phyloP scores from a whole-genome alignment of 108 stramenopile species.

The Cyclotella sp. region DNA sequence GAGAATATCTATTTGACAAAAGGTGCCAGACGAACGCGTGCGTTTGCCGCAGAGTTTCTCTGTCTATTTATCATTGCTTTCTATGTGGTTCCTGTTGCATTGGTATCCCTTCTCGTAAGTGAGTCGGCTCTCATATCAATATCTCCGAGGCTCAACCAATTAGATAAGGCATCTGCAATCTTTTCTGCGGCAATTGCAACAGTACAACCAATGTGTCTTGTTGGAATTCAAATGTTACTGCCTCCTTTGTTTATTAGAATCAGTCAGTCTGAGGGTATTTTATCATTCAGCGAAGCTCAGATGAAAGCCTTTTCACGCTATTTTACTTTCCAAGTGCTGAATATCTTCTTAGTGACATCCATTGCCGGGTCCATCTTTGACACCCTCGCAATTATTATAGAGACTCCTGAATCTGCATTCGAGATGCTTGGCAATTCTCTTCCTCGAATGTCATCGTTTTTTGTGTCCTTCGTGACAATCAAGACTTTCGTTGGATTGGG shows the following conservation, averaged over 20 bases:
- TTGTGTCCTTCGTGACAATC: slow-evolving; percentile 88
- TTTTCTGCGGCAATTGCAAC: slow-evolving; percentile 82
- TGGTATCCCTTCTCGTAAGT: slow-evolving; percentile 87
- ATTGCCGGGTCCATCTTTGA: slow-evolving; percentile 92
- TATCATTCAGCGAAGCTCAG: slow-evolving; percentile 85
- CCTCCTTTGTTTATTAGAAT: slow-evolving; percentile 87
- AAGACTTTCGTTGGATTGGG: slow-evolving; percentile 92
- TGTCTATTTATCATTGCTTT: slow-evolving; percentile 82
- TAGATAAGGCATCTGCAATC: slow-evolving; percentile 79
- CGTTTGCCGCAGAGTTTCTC: slow-evolving; percentile 77
- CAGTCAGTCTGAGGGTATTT: slow-evolving; percentile 76
- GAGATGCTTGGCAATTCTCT: slow-evolving; percentile 88
- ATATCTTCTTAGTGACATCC: slow-evolving; percentile 91
- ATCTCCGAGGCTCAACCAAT: slow-evolving; percentile 79
- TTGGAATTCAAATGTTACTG: slow-evolving; percentile 79
- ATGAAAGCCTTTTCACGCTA: slow-evolving; percentile 91
- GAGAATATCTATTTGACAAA: slow-evolving; percentile 88
- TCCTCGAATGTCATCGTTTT: slow-evolving; percentile 88
- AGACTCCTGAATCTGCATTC: slow-evolving; percentile 88
- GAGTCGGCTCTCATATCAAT: slow-evolving; percentile 79
- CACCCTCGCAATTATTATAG: slow-evolving; percentile 82
- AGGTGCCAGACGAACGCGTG: slow-evolving; percentile 76
- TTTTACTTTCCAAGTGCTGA: slow-evolving; percentile 89
- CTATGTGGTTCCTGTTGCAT: slow-evolving; percentile 84
- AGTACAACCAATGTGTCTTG: slow-evolving; percentile 88